A percentile compares a stretch with the other conserved stretches of the same genome.
Evolutionary conservation across 352 stramenopile species (phyloP).

Genomic region (Phytopythium montanum): DNA sequence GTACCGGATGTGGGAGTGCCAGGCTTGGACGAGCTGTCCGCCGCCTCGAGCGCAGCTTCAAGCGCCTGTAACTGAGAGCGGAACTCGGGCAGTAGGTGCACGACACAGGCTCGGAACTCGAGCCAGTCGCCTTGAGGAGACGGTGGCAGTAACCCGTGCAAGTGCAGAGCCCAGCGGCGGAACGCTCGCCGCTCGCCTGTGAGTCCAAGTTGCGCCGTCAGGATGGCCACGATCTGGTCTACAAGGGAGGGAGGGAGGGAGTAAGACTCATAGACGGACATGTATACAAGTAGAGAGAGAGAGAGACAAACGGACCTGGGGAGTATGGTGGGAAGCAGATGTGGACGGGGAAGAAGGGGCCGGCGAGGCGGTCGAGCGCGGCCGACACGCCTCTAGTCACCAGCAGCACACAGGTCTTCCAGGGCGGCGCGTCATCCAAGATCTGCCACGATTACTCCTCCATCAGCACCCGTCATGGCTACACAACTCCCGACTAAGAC

Average conservation of each 20-base stretch:
- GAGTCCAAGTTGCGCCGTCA: constrained; percentile 50
- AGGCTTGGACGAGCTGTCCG: not conserved
- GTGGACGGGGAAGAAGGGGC: constrained; percentile 46
- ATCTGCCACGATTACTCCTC: constrained; percentile 26
- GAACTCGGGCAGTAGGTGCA: constrained; percentile 56
- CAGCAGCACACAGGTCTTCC: constrained; percentile 58
- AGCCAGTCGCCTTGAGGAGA: constrained; percentile 59
- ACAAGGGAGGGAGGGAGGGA: not conserved
- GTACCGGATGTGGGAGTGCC: not conserved
- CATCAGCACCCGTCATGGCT: not conserved
- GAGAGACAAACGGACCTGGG: constrained; percentile 16
- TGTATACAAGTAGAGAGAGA: not conserved
- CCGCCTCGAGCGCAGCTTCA: constrained; percentile 3
- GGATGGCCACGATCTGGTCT: constrained; percentile 60
- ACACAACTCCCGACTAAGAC: not conserved
- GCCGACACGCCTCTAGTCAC: constrained; percentile 64
- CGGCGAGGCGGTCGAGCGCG: constrained; percentile 52
- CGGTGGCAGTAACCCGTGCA: constrained; percentile 38
- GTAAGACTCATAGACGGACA: not conserved
- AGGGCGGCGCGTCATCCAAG: constrained; percentile 38
- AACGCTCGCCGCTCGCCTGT: constrained; percentile 34
- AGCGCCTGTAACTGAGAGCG: constrained; percentile 9
- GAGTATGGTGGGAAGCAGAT: constrained; percentile 63
- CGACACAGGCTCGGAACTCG: constrained; percentile 49
- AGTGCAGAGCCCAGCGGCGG: constrained; percentile 48